Evolutionary conservation across 805 yeast genomes (phyloP).

Genomic region (Groenewaldozyma salmanticensis): DNA sequence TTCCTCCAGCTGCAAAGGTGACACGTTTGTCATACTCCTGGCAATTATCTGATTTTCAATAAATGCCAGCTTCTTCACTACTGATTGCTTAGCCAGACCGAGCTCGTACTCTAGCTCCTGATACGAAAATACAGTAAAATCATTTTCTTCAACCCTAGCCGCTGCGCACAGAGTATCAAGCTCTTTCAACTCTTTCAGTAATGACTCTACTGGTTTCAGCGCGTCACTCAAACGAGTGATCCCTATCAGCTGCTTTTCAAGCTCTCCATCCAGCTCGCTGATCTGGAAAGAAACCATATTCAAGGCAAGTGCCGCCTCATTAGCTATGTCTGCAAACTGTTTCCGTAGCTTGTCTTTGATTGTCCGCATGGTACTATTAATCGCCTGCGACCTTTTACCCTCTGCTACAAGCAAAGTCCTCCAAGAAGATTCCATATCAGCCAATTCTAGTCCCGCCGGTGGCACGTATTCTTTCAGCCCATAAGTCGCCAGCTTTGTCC

Average conservation of each 20-base stretch:
- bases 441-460: constrained; percentile 23
- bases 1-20: constrained; percentile 33
- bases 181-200: constrained; percentile 22
- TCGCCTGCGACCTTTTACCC: constrained; percentile 23
- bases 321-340: constrained; percentile 28
- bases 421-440: constrained; percentile 28
- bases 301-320: constrained; percentile 22
- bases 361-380: constrained; percentile 26
- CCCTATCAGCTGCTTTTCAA: constrained; percentile 30
- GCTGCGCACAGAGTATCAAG: constrained; percentile 23
- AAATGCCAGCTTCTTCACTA: constrained; percentile 33
- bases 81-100: constrained; percentile 28
- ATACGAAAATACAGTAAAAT: constrained; percentile 27
- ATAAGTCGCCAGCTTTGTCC: constrained; percentile 30
- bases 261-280: constrained; percentile 26
- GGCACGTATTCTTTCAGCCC: constrained; percentile 29
- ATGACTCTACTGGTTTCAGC: constrained; percentile 27
- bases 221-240: constrained; percentile 29
- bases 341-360: constrained; percentile 27
- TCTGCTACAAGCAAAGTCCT: constrained; percentile 24
- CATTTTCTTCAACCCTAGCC: constrained; percentile 32
- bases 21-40: constrained; percentile 25
- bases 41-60: constrained; percentile 35
- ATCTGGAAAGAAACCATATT: constrained; percentile 22
- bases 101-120: constrained; percentile 33